Evolutionary conservation across 2,329 filamentous ascomycete species (phyloP), one percentile per base, ranked within the genome.

Genomic region (Diplodia corticola): DNA sequence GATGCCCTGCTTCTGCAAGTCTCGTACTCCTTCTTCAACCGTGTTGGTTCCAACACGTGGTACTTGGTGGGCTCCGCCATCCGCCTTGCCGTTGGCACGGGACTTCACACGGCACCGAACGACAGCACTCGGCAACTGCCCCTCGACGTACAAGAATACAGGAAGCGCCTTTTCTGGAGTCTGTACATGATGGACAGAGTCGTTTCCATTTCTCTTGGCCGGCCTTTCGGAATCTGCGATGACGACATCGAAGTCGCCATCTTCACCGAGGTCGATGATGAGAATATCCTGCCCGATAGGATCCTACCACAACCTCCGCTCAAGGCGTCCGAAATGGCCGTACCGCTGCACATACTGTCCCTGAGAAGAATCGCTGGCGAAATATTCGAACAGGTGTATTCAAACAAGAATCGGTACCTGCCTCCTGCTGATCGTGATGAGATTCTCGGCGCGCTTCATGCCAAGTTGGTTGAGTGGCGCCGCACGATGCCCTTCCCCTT

Each of bases 141-240:
- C 2, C 33, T 51, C n/a, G 75, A 79, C 60, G 71, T 74, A 4
- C 71, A 70, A 4, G 72, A 82, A 60, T 72, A 76, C 44, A 75
- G 79, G 6, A 82, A 82, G 55, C 75, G 81, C 2, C 68, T 82
- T 1, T 82, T 83, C 69, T 82, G 80, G 49, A 81, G 79, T 1
- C 72, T 83, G 4, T 83, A 83, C 55, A 82, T 83, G 80, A 82
- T 83, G 81, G 81, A 83, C 70, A 78, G 80, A 1, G 75, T 82
- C 1, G 80, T 82, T 5, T 82, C 80, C 5, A 76, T 79, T 30
- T 77, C 80, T 2, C 69, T 83, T 1, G 81, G 81, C 0, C 74
- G 81, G 0, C 80, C 81, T 0, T 82, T 82, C 68, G 80, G 80
- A 2, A 73, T 83, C 3, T 79, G 81, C 24, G 81, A 82, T 50